A percentile compares a stretch with the other conserved stretches of the same genome.
phyloP scores from a whole-genome alignment of 352 stramenopile genomes.

The Detonula confervacea region DNA sequence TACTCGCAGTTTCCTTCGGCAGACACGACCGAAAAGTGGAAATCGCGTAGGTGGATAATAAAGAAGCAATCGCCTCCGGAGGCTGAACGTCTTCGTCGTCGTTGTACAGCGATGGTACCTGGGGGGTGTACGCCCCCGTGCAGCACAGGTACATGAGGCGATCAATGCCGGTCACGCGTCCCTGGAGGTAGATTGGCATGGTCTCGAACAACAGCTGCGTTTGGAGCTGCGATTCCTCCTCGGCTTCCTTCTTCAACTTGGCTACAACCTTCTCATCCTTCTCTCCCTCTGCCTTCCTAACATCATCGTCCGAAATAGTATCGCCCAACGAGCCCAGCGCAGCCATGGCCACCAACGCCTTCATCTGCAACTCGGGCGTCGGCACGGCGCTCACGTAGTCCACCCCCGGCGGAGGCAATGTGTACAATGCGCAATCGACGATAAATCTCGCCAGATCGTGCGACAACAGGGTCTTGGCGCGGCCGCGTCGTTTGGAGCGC shows the following conservation, averaged over 20 bases:
- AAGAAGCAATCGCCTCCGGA: constrained; percentile 41
- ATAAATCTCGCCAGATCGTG: constrained; percentile 47
- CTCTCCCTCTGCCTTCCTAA: constrained; percentile 3
- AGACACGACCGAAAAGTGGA: constrained; percentile 45
- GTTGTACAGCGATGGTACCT: constrained; percentile 32
- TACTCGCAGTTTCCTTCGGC: constrained; percentile 48
- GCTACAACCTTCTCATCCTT: background rate
- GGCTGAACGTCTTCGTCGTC: constrained; percentile 25
- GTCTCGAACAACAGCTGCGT: constrained; percentile 55
- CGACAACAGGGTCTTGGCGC: constrained; percentile 51
- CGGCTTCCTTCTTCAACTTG: constrained; percentile 26
- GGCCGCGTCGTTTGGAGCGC: constrained; percentile 28
- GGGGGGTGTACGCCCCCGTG: constrained; percentile 60
- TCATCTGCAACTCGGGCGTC: constrained; percentile 58
- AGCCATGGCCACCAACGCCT: constrained; percentile 64
- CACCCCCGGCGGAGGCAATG: constrained; percentile 46
- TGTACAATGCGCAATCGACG: constrained; percentile 68
- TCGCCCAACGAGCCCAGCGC: constrained; percentile 53
- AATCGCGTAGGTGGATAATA: constrained; percentile 43
- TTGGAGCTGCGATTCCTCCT: constrained; percentile 44
- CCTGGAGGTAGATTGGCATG: constrained; percentile 59
- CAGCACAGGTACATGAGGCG: constrained; percentile 74
- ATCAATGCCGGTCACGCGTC: constrained; percentile 60
- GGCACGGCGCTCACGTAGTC: constrained; percentile 67
- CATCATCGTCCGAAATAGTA: constrained; percentile 16